These are phyloP conservation scores for Yamadazyma pseudoaaseri DNA, from an alignment of 1,139 yeast genomes.

Conservation along the genomic window DNA sequence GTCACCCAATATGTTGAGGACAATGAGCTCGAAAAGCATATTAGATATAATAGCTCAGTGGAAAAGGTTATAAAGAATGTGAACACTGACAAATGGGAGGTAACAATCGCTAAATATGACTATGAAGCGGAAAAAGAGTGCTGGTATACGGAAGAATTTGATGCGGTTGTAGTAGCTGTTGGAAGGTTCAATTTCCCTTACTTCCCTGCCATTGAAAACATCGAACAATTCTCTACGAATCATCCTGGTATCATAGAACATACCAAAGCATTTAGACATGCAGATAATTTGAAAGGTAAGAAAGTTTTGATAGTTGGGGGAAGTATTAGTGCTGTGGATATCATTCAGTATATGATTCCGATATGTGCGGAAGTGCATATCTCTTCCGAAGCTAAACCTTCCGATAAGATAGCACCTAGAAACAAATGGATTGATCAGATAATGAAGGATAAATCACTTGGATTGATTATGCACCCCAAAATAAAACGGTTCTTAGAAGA, in stretches of 20 bases:
- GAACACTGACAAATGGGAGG: slow-evolving; percentile 37
- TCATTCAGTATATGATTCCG: slow-evolving; percentile 45
- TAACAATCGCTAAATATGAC: slow-evolving; percentile 28
- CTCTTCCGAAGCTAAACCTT: too few relatives aligned
- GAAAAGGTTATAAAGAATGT: slow-evolving; percentile 28
- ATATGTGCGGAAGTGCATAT: too few relatives aligned
- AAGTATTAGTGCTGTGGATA: slow-evolving; percentile 9
- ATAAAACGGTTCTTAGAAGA: too few relatives aligned
- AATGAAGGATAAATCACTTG: neutral
- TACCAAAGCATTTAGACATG: slow-evolving; percentile 54
- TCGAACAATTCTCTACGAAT: slow-evolving; percentile 43
- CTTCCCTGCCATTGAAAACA: slow-evolving; percentile 49
- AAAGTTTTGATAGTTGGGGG: slow-evolving; percentile 34
- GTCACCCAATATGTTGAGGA: too few relatives aligned
- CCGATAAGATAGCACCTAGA: neutral
- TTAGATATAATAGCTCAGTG: slow-evolving; percentile 32
- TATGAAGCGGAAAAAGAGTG: slow-evolving; percentile 25
- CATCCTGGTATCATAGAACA: slow-evolving; percentile 52
- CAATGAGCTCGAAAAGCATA: too few relatives aligned
- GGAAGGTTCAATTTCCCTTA: slow-evolving; percentile 54
- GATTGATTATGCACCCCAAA: neutral
- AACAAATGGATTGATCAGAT: neutral
- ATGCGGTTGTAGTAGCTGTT: slow-evolving; percentile 48
- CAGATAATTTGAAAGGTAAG: slow-evolving; percentile 41
- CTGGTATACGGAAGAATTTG: slow-evolving; percentile 42